phyloP scores from a whole-genome alignment of 345 rosid genomes.

The Excoecaria agallocha region DNA sequence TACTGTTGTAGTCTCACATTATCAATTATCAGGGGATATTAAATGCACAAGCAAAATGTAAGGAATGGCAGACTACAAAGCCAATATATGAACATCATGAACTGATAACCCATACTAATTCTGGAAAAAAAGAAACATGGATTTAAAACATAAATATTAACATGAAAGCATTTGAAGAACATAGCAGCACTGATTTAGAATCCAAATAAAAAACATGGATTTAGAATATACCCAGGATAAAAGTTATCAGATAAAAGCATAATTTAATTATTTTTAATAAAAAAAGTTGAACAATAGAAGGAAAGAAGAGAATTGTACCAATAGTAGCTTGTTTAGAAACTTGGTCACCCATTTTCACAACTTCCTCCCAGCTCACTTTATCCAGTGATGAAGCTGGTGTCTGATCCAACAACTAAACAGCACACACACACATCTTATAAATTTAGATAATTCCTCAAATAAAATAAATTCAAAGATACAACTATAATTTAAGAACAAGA shows the following conservation, averaged over 20 bases:
- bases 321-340: constrained; percentile 85
- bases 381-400: constrained; percentile 44
- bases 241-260: neutral
- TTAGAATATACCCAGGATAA: neutral
- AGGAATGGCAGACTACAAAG: neutral
- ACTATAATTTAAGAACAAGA: constrained; percentile 2
- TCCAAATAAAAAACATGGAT: neutral
- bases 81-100: neutral
- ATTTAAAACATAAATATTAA: no score
- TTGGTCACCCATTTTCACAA: constrained; percentile 69
- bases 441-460: neutral
- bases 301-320: constrained; percentile 34
- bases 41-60: neutral
- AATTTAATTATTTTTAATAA: neutral
- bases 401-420: constrained; percentile 52
- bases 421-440: neutral
- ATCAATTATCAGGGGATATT: neutral
- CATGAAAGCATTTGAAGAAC: neutral
- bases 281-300: neutral
- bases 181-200: neutral
- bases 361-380: constrained; percentile 67
- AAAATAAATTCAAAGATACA: neutral
- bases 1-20: neutral
- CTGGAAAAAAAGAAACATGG: neutral
- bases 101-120: no score